Evolutionary conservation across 305 asterid genomes (phyloP).

Genomic region (Plantago coronopus): DNA sequence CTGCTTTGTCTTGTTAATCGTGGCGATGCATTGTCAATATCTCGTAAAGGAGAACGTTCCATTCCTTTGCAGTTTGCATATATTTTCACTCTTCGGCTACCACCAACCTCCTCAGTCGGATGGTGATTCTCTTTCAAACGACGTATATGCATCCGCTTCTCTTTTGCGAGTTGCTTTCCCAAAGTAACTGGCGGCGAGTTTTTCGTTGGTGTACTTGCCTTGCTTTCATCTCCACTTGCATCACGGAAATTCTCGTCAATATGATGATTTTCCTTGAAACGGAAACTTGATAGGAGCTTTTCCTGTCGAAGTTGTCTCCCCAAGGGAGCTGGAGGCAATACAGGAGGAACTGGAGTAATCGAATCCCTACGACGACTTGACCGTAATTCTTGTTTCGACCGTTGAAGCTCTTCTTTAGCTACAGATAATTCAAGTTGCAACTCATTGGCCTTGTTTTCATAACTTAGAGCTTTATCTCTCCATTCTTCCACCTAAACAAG

Average conservation of each 20-base stretch:
- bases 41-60: constrained; percentile 38
- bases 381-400: constrained; percentile 20
- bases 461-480: constrained; percentile 51
- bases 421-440: constrained; percentile 34
- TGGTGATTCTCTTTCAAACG: constrained; percentile 13
- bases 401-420: constrained; percentile 35
- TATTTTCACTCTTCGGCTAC: constrained; percentile 27
- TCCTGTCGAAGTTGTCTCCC: constrained; percentile 40
- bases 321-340: constrained; percentile 21
- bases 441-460: constrained; percentile 46
- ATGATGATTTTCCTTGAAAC: constrained; percentile 21
- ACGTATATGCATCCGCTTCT: constrained; percentile 20
- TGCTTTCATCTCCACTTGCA: constrained; percentile 9
- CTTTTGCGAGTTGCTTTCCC: constrained; percentile 40
- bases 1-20: constrained; percentile 35
- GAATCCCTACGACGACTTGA: constrained; percentile 12
- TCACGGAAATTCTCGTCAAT: constrained; percentile 7
- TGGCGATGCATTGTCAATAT: constrained; percentile 44
- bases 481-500: constrained; percentile 58
- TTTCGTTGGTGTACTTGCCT: constrained; percentile 1
- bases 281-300: constrained; percentile 19
- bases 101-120: constrained; percentile 22
- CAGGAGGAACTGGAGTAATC: constrained; percentile 2
- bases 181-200: constrained; percentile 25
- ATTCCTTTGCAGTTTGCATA: constrained; percentile 21